phyloP scores from a whole-genome alignment of 306 rosid genomes.

The Sicyos baderoa region DNA sequence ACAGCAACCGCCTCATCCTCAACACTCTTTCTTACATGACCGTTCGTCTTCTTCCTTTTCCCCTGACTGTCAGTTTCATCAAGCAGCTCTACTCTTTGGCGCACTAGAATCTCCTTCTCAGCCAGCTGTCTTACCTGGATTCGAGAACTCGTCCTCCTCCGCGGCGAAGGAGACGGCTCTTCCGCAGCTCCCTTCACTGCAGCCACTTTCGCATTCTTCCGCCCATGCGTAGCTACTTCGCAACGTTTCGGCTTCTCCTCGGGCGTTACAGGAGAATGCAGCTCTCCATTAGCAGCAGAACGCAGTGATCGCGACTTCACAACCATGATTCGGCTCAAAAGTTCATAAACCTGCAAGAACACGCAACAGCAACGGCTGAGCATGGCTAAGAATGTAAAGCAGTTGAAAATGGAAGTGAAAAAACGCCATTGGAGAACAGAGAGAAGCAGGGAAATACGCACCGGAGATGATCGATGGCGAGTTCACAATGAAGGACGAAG shows the following conservation, averaged over 20 bases:
- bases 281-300: slow-evolving; percentile 7
- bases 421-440: not conserved
- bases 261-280: slow-evolving; percentile 9
- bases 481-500: too few species aligned
- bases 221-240: not conserved
- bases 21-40: not conserved
- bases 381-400: too few species aligned
- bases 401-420: not conserved
- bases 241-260: slow-evolving; percentile 3
- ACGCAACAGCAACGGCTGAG: not conserved
- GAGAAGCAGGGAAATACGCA: not conserved
- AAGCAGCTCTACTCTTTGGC: slow-evolving; percentile 21
- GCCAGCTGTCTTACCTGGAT: slow-evolving; percentile 4
- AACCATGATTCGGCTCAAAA: slow-evolving; percentile 9
- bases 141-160: slow-evolving; percentile 20
- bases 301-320: not conserved
- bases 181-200: not conserved
- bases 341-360: slow-evolving; percentile 4
- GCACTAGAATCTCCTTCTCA: slow-evolving; percentile 20
- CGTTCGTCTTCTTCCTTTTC: slow-evolving; percentile 13
- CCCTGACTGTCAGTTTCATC: not conserved
- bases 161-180: not conserved
- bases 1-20: not conserved
- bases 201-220: slow-evolving; percentile 6
- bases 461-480: not conserved